Evolutionary conservation across 225 moss, liverwort and hornwort genomes (phyloP).

Genomic region (Antitrichia curtipendula): DNA sequence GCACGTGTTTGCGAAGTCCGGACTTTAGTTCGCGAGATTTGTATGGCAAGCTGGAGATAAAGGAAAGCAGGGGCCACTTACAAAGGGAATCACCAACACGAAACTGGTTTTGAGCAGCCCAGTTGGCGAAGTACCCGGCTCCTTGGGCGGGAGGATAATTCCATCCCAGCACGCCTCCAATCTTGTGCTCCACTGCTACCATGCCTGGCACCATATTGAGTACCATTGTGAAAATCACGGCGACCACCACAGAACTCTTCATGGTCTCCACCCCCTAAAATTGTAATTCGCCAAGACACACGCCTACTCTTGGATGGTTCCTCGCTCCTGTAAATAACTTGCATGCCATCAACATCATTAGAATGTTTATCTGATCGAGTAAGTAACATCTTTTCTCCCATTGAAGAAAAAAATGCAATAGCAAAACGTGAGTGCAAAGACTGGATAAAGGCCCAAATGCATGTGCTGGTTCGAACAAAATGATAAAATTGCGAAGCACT

Average conservation of each 20-base stretch:
- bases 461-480: background rate
- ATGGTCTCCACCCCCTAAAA: background rate
- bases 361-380: background rate
- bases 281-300: background rate
- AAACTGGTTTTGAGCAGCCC: slow-evolving; percentile 7
- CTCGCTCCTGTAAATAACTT: background rate
- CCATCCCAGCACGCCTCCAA: slow-evolving; percentile 14
- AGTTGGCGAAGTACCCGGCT: background rate
- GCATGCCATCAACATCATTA: background rate
- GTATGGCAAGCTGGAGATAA: background rate
- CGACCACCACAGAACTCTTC: background rate
- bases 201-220: background rate
- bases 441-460: background rate
- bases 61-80: background rate
- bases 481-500: background rate
- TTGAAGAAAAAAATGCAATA: background rate
- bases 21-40: background rate
- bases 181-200: slow-evolving; percentile 4
- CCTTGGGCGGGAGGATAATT: slow-evolving; percentile 8
- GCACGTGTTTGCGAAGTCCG: background rate
- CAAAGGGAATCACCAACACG: slow-evolving; percentile 7
- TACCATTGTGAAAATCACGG: background rate
- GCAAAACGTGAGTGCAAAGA: background rate
- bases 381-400: background rate
- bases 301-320: background rate